phyloP scores from a whole-genome alignment of 441 rosid species.

The Gossypium gossypioides region DNA sequence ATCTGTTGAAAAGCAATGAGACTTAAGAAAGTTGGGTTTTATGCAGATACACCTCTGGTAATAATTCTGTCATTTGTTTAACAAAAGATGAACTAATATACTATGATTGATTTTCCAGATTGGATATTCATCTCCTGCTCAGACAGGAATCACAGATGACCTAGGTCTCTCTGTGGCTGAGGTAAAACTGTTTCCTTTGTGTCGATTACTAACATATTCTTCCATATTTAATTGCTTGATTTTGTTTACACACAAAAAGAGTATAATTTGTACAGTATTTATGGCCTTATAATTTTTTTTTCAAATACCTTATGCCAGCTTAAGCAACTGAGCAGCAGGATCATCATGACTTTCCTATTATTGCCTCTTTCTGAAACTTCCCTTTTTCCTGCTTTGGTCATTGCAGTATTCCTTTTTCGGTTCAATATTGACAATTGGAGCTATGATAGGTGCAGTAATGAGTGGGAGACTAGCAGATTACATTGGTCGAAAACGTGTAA shows the following conservation, averaged over 20 bases:
- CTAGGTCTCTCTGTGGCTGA: slow-evolving; percentile 52
- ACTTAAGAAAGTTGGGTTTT: background rate
- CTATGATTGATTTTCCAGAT: slow-evolving; percentile 32
- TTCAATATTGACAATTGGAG: slow-evolving; percentile 75
- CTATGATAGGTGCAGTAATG: slow-evolving; percentile 68
- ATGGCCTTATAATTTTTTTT: background rate
- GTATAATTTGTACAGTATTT: background rate
- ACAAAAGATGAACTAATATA: background rate
- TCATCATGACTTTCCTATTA: background rate
- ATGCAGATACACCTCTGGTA: background rate
- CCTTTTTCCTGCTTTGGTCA: background rate
- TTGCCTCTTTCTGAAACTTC: background rate
- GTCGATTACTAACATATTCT: background rate
- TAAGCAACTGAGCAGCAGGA: background rate
- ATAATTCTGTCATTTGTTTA: background rate
- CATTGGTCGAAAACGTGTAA: slow-evolving; percentile 61
- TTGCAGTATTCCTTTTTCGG: slow-evolving; percentile 78
- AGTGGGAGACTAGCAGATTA: slow-evolving; percentile 69
- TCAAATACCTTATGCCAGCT: background rate
- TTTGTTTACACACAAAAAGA: background rate
- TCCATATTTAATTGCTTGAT: background rate
- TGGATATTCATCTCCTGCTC: slow-evolving; percentile 73
- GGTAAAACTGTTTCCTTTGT: slow-evolving; percentile 22
- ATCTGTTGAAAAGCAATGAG: background rate
- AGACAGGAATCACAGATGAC: slow-evolving; percentile 51